Base-by-base conservation (phyloP, 106 monocot genomes). In the Posidonia australis region DNA sequence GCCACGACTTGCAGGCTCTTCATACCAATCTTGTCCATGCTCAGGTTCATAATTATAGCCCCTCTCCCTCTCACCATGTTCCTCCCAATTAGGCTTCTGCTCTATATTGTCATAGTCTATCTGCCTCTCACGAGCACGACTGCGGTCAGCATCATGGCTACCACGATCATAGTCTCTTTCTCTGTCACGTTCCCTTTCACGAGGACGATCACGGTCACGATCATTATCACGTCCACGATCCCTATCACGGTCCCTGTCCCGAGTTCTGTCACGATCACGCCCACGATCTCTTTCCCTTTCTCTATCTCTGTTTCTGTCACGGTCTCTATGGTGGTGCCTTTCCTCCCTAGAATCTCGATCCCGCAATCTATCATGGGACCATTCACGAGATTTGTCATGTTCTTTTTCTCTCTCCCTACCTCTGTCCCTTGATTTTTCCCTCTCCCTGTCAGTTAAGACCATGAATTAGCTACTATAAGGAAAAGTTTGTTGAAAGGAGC, bases 371-470 rank as follows among this genome's bases (percentile, higher is more conserved):
- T 76, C 75, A 54, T 63, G 6, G 14, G 72, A 51, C 3, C 52
- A 49, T 41, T 71, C 71, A 36, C 49, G 74, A 29, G 80, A 76
- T 57, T 44, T 82, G 56, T 82, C 90, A 13, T 68, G 32, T 21
- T 79, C 73, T 11, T 77, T 41, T 0, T 82, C 85, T 46, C 78
- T 75, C 19, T 87, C 87, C 51, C 82, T 69, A 12, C 47, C 80
- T 59, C 83, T 87, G 13, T 91, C 94, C 32, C 82, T 58, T 6
- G 83, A 83, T 48, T 79, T 82, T 25, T 96, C 96, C 58, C 75
- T 79, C 43, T 85, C 82, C 54, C 79, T 78, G 73, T 0, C 70
- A 43, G 5, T 42, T 16, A 43, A 59, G 10, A 59, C 31, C 24
- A 17, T 55, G 11, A 16, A 26, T 25, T 24, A 55, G n/a, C 22